These are phyloP conservation scores for Tarenaya hassleriana DNA, from an alignment of 345 rosid species.

Conservation along the genomic window DNA sequence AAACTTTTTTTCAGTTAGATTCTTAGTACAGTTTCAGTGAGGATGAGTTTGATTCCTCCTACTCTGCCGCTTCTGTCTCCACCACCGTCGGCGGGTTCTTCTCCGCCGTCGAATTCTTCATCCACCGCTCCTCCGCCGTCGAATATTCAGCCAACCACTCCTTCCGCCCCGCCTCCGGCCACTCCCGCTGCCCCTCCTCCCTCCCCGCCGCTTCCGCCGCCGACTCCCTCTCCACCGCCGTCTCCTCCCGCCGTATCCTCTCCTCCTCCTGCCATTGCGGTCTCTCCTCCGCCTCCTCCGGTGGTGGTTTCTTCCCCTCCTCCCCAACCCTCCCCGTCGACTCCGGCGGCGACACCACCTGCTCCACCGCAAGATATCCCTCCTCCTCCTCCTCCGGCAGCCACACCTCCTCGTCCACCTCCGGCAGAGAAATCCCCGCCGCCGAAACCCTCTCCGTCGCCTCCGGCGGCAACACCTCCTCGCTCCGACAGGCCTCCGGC, in stretches of 20 bases:
- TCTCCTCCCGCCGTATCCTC: constrained; percentile 38
- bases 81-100: constrained; percentile 28
- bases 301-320: constrained; percentile 26
- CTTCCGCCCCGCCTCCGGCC: constrained; percentile 46
- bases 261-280: constrained; percentile 38
- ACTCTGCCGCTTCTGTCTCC: constrained; percentile 34
- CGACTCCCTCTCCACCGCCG: constrained; percentile 41
- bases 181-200: constrained; percentile 37
- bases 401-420: constrained; percentile 30
- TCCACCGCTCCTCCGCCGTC: constrained; percentile 41
- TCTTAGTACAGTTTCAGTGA: constrained; percentile 4
- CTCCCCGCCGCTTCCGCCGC: constrained; percentile 36
- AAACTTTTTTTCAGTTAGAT: constrained; percentile 5
- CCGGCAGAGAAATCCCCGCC: constrained; percentile 30
- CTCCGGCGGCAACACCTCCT: constrained; percentile 36
- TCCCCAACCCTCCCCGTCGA: constrained; percentile 32
- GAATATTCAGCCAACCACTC: constrained; percentile 33
- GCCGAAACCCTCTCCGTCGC: constrained; percentile 37
- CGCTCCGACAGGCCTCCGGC: constrained; percentile 40
- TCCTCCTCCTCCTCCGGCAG: constrained; percentile 39
- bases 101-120: constrained; percentile 34
- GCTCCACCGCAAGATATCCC: constrained; percentile 46
- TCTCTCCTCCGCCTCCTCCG: constrained; percentile 48
- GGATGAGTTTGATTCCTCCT: constrained; percentile 49
- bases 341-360: constrained; percentile 45